Base-by-base conservation (phyloP, 148 eudicot species). In the Amaranthus palmeri region DNA sequence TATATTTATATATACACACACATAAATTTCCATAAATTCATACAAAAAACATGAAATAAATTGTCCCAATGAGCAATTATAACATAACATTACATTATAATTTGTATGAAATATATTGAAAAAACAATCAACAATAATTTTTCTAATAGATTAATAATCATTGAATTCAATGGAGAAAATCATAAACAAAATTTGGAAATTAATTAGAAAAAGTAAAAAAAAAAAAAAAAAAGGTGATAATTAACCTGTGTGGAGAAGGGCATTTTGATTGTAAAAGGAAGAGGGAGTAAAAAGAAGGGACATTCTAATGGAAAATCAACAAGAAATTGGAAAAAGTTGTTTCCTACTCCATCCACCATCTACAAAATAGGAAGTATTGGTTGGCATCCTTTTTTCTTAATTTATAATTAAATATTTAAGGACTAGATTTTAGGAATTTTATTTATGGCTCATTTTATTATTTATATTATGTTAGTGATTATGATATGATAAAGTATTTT, bases 331-430 rank as follows among this genome's bases (percentile, higher is more conserved):
- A 12, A 18, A 80, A 71, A 15, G 36, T 54, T 71, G 9, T 66
- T 53, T 72, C 58, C 77, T 70, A 80, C 79, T 82, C 84, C 85
- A 75, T 78, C 36, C 77, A 81, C 40, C 77, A 84, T 88, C 96
- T 81, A 80, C 56, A 68, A 76, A 56, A 72, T 80, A 74, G 75
- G 80, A 65, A 60, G 36, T 53, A 65, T 69, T 76, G n/a, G 69
- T 55, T 79, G 78, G 73, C 80, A 56, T 74, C n/a, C 7, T 59
- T 57, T 67, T 7, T 64, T 50, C 36, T 68, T 58, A 4, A 14
- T 0, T 25, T 12, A 51, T 25, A 57, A 47, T 12, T 58, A 41
- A 47, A 13, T 17, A 0, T 50, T 55, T 6, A n/a, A 65, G 62
- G 17, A 65, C 36, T 65, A 15, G 18, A 65, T 47, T 65, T 65